Conservation (phyloP, 2,329 filamentous ascomycete genomes). For the Epichloe coenophiala region DNA sequence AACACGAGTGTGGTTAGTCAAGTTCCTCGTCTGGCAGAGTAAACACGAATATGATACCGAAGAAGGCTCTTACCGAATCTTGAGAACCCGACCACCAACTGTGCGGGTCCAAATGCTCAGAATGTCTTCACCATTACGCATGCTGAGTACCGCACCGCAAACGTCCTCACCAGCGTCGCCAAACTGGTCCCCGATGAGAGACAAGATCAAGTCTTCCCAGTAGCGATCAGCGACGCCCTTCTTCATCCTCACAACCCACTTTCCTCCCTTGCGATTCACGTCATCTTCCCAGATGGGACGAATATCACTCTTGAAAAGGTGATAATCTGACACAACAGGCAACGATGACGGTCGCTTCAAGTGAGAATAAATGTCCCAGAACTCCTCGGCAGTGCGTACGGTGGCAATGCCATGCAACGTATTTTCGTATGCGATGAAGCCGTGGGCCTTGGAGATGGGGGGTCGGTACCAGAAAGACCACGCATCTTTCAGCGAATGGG, state of each 20-base stretch:
- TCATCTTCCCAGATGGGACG: conserved; percentile 98
- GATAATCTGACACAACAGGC: conserved; percentile 90
- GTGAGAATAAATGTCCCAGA: conserved; percentile 80
- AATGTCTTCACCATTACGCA: conserved; percentile 91
- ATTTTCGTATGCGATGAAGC: conserved; percentile 84
- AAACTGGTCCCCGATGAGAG: conserved; percentile 89
- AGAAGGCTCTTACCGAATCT: conserved; percentile 60
- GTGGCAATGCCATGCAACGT: conserved; percentile 78
- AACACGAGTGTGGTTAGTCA: neutral
- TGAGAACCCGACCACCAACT: conserved; percentile 84
- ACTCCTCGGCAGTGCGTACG: conserved; percentile 74
- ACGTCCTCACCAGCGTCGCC: conserved; percentile 85
- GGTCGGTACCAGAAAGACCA: conserved; percentile 98
- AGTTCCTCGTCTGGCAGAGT: neutral
- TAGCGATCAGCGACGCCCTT: conserved; percentile 94
- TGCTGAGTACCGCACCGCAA: conserved; percentile 86
- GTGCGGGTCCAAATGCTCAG: conserved; percentile 96
- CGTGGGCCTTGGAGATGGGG: conserved; percentile 93
- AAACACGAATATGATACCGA: neutral
- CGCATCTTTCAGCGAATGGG: conserved; percentile 57
- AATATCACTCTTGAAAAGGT: conserved; percentile 94
- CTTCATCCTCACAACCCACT: conserved; percentile 94
- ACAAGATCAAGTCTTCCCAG: conserved; percentile 88
- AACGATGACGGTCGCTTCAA: conserved; percentile 79
- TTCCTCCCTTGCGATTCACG: conserved; percentile 88